Percentiles rank a stretch among this genome's conserved stretches.
Evolutionary conservation across 345 rosid genomes (phyloP).

Genomic region (Eucalyptus pauciflora): DNA sequence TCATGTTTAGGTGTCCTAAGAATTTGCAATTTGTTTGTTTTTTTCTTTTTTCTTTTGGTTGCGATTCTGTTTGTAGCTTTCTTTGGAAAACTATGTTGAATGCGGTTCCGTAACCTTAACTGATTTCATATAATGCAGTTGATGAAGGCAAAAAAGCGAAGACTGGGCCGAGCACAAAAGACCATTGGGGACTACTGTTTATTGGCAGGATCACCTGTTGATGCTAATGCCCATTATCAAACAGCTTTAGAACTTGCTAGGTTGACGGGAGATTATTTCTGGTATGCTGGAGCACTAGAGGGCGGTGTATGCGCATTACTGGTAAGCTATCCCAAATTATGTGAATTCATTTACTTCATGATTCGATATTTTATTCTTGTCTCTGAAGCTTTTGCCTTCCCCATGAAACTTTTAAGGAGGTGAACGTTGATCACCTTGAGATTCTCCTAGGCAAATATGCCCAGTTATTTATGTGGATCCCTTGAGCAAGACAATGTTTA

Average conservation of each 20-base stretch:
- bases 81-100: not conserved
- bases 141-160: slow-evolving; percentile 91
- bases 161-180: slow-evolving; percentile 94
- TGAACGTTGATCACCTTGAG: not conserved
- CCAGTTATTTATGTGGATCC: not conserved
- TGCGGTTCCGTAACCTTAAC: not conserved
- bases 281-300: slow-evolving; percentile 98
- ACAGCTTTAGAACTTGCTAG: slow-evolving; percentile 91
- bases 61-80: not conserved
- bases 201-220: slow-evolving; percentile 98
- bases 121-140: slow-evolving; percentile 39
- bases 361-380: not conserved
- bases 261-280: slow-evolving; percentile 80
- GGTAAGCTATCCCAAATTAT: slow-evolving; percentile 24
- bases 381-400: not conserved
- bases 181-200: slow-evolving; percentile 98
- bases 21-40: slow-evolving; percentile 13
- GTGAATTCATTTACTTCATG: not conserved
- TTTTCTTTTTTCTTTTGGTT: not conserved
- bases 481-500: not conserved
- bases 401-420: not conserved
- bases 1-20: slow-evolving; percentile 86
- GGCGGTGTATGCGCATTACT: slow-evolving; percentile 90
- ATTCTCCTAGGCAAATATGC: not conserved
- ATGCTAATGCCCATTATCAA: slow-evolving; percentile 93